Conservation (phyloP, 306 rosid species). For the Pyrus pyrifolia region DNA sequence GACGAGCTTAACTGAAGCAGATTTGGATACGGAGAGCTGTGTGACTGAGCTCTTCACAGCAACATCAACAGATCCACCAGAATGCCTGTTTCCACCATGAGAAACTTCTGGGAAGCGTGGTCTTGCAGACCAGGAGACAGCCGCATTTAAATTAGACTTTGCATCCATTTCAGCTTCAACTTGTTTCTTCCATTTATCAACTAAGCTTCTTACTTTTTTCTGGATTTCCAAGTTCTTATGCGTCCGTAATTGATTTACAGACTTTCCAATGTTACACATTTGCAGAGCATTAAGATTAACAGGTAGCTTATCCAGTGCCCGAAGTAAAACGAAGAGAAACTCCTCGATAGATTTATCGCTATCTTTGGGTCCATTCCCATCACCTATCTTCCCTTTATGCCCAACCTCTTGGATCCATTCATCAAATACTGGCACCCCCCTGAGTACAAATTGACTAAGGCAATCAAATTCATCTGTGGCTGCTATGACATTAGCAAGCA, state of each 20-base stretch:
- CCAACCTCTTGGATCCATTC: conserved; percentile 87
- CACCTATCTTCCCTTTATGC: conserved; percentile 72
- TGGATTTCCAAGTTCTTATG: conserved; percentile 84
- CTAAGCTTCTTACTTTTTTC: conserved; percentile 76
- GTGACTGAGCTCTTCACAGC: conserved; percentile 44
- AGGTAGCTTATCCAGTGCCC: conserved; percentile 89
- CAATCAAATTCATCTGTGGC: conserved; percentile 69
- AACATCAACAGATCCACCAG: conserved; percentile 50
- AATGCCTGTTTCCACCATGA: conserved; percentile 51
- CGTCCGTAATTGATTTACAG: conserved; percentile 71
- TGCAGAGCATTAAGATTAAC: conserved; percentile 79
- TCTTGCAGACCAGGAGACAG: conserved; percentile 57
- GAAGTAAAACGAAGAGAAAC: conserved; percentile 72
- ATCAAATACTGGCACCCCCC: conserved; percentile 71
- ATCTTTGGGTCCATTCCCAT: conserved; percentile 46
- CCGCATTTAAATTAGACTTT: conserved; percentile 48
- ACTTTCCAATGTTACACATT: conserved; percentile 79
- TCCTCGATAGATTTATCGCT: conserved; percentile 72
- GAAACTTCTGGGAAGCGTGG: conserved; percentile 48
- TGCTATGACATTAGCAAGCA: conserved; percentile 74
- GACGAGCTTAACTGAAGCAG: conserved; percentile 43
- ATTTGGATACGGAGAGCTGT: conserved; percentile 45
- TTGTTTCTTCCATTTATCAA: conserved; percentile 90
- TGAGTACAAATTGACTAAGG: conserved; percentile 61
- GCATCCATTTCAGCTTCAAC: conserved; percentile 88